Evolutionary conservation across 768 basidiomycete genomes (phyloP).

Genomic region (Candolleomyces eurysporus): DNA sequence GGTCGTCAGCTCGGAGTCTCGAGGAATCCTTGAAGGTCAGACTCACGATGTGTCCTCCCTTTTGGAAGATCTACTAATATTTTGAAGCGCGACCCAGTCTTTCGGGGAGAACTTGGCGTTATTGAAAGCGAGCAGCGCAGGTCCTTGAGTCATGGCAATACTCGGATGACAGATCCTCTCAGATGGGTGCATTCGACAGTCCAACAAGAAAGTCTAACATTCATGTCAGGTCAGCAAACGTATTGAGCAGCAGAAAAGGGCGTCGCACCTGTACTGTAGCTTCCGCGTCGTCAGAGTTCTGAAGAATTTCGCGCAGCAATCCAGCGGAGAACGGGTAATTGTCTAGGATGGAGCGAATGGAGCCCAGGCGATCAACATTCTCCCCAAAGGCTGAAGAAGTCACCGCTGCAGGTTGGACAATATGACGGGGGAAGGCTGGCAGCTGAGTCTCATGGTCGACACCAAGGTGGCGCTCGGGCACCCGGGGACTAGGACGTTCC

Average conservation of each 20-base stretch:
- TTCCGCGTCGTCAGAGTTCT: conserved; percentile 41
- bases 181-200: conserved; percentile 25
- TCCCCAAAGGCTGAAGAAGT: conserved; percentile 11
- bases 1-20: background rate
- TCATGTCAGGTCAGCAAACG: background rate
- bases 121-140: conserved; percentile 47
- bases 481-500: too few relatives aligned
- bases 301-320: conserved; percentile 37
- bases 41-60: conserved; percentile 40
- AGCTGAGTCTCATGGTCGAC: too few relatives aligned
- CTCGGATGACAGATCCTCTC: conserved; percentile 21
- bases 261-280: conserved; percentile 30
- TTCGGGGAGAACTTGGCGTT: conserved; percentile 35
- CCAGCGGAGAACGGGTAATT: conserved; percentile 37
- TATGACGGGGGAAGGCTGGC: background rate
- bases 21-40: background rate
- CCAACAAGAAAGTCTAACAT: conserved; percentile 27
- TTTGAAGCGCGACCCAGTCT: conserved; percentile 46
- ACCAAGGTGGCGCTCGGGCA: too few relatives aligned
- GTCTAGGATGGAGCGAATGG: conserved; percentile 29
- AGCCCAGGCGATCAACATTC: conserved; percentile 17
- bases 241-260: background rate
- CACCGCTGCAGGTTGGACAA: background rate
- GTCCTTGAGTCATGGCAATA: conserved; percentile 32
- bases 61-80: conserved; percentile 47